These are phyloP conservation scores for Cyclostephanos invisitatus DNA, from an alignment of 108 stramenopile species.

Conservation along the genomic window DNA sequence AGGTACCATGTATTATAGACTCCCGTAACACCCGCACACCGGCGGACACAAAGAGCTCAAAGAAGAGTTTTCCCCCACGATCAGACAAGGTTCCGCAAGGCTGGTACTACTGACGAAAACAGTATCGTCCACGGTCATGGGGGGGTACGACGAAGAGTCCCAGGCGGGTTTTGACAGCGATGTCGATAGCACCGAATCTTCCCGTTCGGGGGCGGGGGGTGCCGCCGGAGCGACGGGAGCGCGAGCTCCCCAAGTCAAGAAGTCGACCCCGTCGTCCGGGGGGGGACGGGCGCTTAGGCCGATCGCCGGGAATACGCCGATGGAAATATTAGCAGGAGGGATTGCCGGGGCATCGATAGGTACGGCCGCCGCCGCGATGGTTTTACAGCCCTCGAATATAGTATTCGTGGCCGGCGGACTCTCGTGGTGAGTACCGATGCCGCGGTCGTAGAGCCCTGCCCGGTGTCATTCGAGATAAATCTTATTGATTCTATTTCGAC, in stretches of 20 bases:
- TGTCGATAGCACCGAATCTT: conserved; percentile 6
- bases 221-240: too few species aligned
- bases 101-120: too few species aligned
- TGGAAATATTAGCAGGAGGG: conserved; percentile 52
- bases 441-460: background rate
- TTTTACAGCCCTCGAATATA: conserved; percentile 51
- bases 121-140: background rate
- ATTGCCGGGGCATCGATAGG: conserved; percentile 57
- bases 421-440: conserved; percentile 38
- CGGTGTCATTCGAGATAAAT: background rate
- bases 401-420: conserved; percentile 65
- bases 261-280: background rate
- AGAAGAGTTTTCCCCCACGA: too few species aligned
- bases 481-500: background rate
- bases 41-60: too few species aligned
- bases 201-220: background rate
- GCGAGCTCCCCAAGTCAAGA: background rate
- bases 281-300: conserved; percentile 42
- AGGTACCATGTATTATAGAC: too few species aligned
- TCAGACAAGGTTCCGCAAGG: too few species aligned
- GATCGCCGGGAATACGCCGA: conserved; percentile 54
- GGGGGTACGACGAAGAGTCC: background rate
- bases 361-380: conserved; percentile 61
- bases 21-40: too few species aligned
- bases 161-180: background rate